Base-by-base conservation (phyloP, 2,329 filamentous ascomycete species). In the Pseudogymnoascus sp. region DNA sequence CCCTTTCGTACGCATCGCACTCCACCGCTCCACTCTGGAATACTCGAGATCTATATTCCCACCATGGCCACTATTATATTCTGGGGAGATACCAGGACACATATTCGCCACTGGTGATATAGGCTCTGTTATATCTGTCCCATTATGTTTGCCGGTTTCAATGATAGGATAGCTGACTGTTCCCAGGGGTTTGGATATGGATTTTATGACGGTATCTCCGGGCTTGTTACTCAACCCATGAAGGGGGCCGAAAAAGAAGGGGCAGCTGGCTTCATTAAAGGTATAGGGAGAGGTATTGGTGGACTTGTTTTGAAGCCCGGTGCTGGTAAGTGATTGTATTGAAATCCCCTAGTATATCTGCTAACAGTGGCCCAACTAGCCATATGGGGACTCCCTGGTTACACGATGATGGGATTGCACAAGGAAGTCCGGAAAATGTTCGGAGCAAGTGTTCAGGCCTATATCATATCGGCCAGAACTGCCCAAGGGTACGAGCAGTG, bases 401-500 rank as follows among this genome's bases (percentile, higher is more conserved):
- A 94, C 70, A 83, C 90, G 3, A 88, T 92, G 79, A 90, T 92
- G 72, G 92, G 92, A 1, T 80, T 94, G 0, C 86, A 93, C 69
- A 89, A 89, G 42, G 88, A 93, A 72, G 80, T 94, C 62, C 82
- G 86, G 65, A 91, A 88, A 66, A 75, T 82, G 53, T 88, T 91
- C 67, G 85, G 87, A 23, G 85, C 82, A 50, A 90, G 84, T 66
- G 85, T 91, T 16, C 80, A 90, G 59, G 91, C 90, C 67, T 93
- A 93, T 72, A 90, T 95, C 67, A 84, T 91, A 53, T 84, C 89
- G 1, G 89, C 90, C 2, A 82, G 91, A 53, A 89, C 90, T 59
- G 80, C 86, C 0, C 89, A 95, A 72, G 91, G 91, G 1, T 84
- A 85, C 65, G 83, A 86, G 47, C 89, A 92, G 60, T 80, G 85